A percentile compares a stretch with the other conserved stretches of the same genome.
Evolutionary conservation across 1,139 yeast species (phyloP).

Genomic region (Keqinozyma sinolaborantium): DNA sequence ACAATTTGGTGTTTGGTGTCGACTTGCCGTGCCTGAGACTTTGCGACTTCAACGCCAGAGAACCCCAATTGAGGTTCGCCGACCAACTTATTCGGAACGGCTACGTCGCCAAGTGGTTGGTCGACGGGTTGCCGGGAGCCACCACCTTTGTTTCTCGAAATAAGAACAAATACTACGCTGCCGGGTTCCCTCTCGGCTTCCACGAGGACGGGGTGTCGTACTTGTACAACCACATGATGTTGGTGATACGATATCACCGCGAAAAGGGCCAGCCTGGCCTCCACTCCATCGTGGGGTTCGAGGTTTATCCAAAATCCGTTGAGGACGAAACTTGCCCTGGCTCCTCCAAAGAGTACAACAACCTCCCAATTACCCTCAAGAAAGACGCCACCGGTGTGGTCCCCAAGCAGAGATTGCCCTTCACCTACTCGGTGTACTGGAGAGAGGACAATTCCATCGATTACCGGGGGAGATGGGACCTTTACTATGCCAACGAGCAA

Average conservation of each 20-base stretch:
- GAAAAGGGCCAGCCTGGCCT: constrained; percentile 35
- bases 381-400: constrained; percentile 16
- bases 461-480: constrained; percentile 73
- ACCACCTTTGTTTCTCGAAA: constrained; percentile 73
- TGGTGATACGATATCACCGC: constrained; percentile 72
- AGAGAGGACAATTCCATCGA: constrained; percentile 70
- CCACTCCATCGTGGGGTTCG: constrained; percentile 80
- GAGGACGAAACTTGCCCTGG: constrained; percentile 68
- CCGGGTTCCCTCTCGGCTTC: constrained; percentile 86
- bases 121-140: constrained; percentile 87
- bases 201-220: constrained; percentile 54
- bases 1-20: constrained; percentile 54
- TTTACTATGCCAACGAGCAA: constrained; percentile 60
- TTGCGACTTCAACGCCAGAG: constrained; percentile 59
- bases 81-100: constrained; percentile 61
- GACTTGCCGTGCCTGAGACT: constrained; percentile 65
- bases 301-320: constrained; percentile 84
- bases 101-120: constrained; percentile 78
- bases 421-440: constrained; percentile 87
- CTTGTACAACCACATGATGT: constrained; percentile 75
- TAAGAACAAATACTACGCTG: constrained; percentile 62
- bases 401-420: constrained; percentile 48
- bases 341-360: constrained; percentile 52
- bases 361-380: constrained; percentile 41
- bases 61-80: constrained; percentile 52